Percentiles rank a stretch among this genome's conserved stretches.
These are phyloP conservation scores for Erigeron canadensis DNA, from an alignment of 129 eudicot species.

Conservation along the genomic window DNA sequence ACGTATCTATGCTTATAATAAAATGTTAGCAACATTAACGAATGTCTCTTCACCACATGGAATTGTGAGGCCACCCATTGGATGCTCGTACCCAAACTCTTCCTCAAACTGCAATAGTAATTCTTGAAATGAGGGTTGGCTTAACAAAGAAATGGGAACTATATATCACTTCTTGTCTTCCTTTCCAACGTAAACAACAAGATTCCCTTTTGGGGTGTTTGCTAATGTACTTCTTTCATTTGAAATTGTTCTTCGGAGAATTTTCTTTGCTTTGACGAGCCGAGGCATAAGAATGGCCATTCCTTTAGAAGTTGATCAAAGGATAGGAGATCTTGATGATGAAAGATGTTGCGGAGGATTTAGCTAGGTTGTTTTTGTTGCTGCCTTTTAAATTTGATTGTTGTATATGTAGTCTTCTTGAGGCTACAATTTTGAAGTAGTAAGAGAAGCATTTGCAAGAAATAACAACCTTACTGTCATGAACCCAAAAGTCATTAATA, in stretches of 20 bases:
- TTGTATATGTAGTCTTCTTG: too few relatives aligned
- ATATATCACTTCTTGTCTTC: background rate
- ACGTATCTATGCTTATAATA: background rate
- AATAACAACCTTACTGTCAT: too few relatives aligned
- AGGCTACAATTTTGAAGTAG: too few relatives aligned
- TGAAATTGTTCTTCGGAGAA: background rate
- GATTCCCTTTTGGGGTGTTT: background rate
- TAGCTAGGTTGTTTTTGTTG: too few relatives aligned
- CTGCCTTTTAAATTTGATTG: too few relatives aligned
- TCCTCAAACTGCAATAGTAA: too few relatives aligned
- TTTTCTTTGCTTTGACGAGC: background rate
- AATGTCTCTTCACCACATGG: too few relatives aligned
- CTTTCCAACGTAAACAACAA: background rate
- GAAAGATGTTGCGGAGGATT: too few relatives aligned
- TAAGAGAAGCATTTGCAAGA: too few relatives aligned
- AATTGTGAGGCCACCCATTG: too few relatives aligned
- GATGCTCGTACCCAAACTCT: too few relatives aligned
- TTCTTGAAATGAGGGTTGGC: background rate
- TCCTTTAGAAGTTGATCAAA: background rate
- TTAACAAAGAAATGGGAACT: background rate
- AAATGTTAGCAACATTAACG: background rate
- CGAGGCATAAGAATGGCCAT: background rate
- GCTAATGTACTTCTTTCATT: background rate
- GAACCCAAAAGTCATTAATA: too few relatives aligned
- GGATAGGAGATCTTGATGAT: background rate